phyloP scores from a whole-genome alignment of 352 stramenopile species.

The Pythium brachiatum region DNA sequence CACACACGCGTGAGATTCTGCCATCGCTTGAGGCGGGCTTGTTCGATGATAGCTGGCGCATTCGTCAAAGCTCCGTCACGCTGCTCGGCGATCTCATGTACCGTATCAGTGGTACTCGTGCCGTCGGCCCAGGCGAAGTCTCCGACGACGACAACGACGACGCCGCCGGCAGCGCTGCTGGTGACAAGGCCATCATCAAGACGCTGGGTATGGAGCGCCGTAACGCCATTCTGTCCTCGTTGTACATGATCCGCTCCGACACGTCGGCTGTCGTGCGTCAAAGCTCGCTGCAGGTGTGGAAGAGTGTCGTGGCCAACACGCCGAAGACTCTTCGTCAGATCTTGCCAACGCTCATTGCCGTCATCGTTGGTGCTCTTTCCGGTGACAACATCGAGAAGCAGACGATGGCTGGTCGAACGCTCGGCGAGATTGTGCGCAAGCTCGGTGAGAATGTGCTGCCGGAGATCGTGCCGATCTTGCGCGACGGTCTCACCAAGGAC shows the following conservation, averaged over 20 bases:
- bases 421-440: conserved; percentile 99
- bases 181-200: conserved; percentile 86
- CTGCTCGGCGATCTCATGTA: conserved; percentile 96
- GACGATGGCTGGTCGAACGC: conserved; percentile 88
- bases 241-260: conserved; percentile 99
- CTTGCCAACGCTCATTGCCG: conserved; percentile 94
- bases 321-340: conserved; percentile 97
- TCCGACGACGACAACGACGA: conserved; percentile 83
- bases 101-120: conserved; percentile 96
- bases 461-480: conserved; percentile 98
- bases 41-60: conserved; percentile 98
- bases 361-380: conserved; percentile 95
- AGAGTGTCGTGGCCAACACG: conserved; percentile 98
- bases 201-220: conserved; percentile 92
- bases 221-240: conserved; percentile 94
- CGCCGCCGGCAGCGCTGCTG: conserved; percentile 73
- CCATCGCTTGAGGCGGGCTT: conserved; percentile 96
- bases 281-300: conserved; percentile 97
- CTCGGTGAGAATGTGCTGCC: conserved; percentile 98
- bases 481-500: conserved; percentile 84
- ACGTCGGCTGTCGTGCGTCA: conserved; percentile 95
- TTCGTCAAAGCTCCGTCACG: conserved; percentile 96
- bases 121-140: conserved; percentile 71
- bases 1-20: conserved; percentile 96
- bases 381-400: conserved; percentile 88